Conservation (phyloP, 2,329 filamentous ascomycete species). For the Cladorrhinum sp. region DNA sequence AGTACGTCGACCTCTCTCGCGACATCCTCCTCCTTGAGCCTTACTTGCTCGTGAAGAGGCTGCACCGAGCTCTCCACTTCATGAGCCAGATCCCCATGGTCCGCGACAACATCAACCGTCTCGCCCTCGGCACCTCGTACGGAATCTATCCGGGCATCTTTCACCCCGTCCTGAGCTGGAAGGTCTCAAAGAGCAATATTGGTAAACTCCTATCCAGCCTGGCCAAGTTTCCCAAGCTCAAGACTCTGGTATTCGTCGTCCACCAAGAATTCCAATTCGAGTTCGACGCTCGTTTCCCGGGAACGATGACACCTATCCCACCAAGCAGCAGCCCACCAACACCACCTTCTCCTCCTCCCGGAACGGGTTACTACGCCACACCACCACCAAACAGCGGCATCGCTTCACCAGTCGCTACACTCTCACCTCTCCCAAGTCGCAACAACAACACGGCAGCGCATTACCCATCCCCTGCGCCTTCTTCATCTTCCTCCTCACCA, state of each 20-base stretch:
- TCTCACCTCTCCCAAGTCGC: not conserved
- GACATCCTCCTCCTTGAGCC: constrained; percentile 48
- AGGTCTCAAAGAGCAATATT: constrained; percentile 43
- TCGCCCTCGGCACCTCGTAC: constrained; percentile 47
- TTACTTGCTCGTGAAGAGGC: constrained; percentile 45
- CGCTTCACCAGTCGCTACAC: not conserved
- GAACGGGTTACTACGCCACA: not conserved
- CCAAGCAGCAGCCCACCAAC: no score
- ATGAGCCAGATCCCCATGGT: constrained; percentile 45
- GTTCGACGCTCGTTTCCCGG: constrained; percentile 34
- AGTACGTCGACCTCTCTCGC: constrained; percentile 44
- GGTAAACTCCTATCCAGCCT: constrained; percentile 40
- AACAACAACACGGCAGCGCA: constrained; percentile 3
- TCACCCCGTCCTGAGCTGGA: constrained; percentile 45
- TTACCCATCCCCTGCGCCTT: constrained; percentile 1
- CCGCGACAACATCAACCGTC: constrained; percentile 38
- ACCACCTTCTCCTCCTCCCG: not conserved
- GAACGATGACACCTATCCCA: constrained; percentile 24
- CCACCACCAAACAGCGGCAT: constrained; percentile 12
- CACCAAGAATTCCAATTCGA: constrained; percentile 49
- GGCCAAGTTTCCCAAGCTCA: constrained; percentile 40
- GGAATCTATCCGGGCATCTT: constrained; percentile 44
- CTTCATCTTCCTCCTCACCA: not conserved
- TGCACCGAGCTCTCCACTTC: constrained; percentile 45
- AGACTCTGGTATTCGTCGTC: constrained; percentile 43